Conservation (phyloP, 805 yeast genomes). For the Schwanniomyces occidentalis region DNA sequence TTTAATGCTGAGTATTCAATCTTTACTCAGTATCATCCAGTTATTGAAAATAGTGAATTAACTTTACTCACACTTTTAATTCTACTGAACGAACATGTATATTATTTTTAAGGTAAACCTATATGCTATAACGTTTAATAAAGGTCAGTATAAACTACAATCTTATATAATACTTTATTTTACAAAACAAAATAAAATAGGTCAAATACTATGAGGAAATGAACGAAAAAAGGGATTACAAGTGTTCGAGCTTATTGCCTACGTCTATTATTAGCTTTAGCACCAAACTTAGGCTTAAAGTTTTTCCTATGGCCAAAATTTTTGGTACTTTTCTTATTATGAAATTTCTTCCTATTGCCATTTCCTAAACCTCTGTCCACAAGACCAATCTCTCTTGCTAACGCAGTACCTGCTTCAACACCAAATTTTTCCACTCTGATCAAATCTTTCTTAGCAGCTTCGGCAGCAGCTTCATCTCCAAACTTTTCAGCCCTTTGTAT, state of each 20-base stretch:
- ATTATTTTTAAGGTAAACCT: too few species aligned
- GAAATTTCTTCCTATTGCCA: conserved; percentile 14
- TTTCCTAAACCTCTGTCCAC: conserved; percentile 37
- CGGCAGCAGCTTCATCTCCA: conserved; percentile 61
- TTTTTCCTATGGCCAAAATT: conserved; percentile 3
- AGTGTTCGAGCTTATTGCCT: background rate
- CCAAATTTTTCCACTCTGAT: conserved; percentile 84
- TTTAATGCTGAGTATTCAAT: too few species aligned
- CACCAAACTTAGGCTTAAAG: conserved; percentile 7
- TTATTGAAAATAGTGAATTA: too few species aligned
- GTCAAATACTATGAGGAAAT: too few species aligned
- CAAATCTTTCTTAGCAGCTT: conserved; percentile 59
- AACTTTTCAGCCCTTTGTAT: conserved; percentile 76
- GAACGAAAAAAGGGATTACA: too few species aligned
- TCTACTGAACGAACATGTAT: too few species aligned
- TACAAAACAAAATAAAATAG: too few species aligned
- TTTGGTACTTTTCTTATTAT: conserved; percentile 7
- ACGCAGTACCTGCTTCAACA: conserved; percentile 61
- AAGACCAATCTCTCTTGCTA: conserved; percentile 68
- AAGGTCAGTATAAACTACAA: too few species aligned
- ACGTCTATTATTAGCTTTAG: conserved; percentile 1
- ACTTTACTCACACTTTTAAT: too few species aligned
- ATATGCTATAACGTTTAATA: too few species aligned
- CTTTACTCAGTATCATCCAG: too few species aligned
- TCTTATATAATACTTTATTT: too few species aligned